These are phyloP conservation scores for Elsinoe fawcettii DNA, from an alignment of 2,329 filamentous ascomycete genomes.

Conservation along the genomic window DNA sequence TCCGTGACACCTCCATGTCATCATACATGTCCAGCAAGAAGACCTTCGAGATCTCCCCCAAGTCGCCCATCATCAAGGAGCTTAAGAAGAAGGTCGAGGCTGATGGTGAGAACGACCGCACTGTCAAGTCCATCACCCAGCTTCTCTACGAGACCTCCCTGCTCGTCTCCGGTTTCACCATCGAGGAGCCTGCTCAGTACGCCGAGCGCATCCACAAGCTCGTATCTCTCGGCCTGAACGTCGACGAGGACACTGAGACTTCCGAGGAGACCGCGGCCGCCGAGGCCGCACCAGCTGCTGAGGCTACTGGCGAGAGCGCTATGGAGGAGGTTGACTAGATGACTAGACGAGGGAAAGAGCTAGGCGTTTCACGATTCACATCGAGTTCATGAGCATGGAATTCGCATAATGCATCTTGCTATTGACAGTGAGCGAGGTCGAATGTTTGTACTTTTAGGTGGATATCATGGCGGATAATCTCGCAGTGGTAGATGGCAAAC, in stretches of 20 bases:
- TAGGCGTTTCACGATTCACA: constrained; percentile 4
- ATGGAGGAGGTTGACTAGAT: constrained; percentile 99
- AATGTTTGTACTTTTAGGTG: constrained; percentile 9
- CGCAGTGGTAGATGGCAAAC: constrained; percentile 1
- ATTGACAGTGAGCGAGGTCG: neutral
- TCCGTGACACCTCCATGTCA: constrained; percentile 98
- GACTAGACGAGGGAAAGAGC: neutral
- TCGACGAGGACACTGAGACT: constrained; percentile 84
- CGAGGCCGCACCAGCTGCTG: constrained; percentile 53
- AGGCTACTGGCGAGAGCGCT: constrained; percentile 72
- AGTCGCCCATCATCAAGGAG: constrained; percentile 96
- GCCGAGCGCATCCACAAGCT: constrained; percentile 99
- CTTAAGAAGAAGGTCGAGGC: constrained; percentile 98
- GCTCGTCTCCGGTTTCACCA: constrained; percentile 97
- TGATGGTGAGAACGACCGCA: constrained; percentile 96
- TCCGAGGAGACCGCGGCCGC: constrained; percentile 49
- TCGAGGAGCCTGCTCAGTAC: constrained; percentile 96
- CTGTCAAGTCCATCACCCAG: constrained; percentile 98
- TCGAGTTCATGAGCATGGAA: constrained; percentile 1
- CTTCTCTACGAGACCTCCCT: constrained; percentile 98
- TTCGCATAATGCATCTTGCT: constrained; percentile 11
- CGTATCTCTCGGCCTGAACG: constrained; percentile 92
- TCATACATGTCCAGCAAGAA: constrained; percentile 99
- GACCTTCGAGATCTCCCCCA: constrained; percentile 99
- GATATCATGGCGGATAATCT: neutral